phyloP scores from a whole-genome alignment of 1,284 basidiomycete genomes.

The Trichosporon coremiiforme region DNA sequence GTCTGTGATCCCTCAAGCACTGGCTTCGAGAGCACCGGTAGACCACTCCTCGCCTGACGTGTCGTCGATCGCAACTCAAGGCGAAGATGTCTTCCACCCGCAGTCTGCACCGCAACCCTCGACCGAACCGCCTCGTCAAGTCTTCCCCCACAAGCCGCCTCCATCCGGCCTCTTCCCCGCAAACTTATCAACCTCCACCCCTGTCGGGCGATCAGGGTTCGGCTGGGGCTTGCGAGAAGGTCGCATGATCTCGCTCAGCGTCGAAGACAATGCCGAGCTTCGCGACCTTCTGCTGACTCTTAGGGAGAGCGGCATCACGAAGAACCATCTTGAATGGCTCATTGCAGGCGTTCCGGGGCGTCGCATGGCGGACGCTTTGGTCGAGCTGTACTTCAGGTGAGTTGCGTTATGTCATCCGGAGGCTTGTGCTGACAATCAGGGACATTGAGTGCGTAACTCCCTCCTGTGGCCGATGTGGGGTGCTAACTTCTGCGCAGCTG shows the following conservation, averaged over 20 bases:
- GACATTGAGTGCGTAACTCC: slow-evolving; percentile 31
- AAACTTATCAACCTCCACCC: slow-evolving; percentile 41
- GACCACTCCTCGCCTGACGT: slow-evolving; percentile 47
- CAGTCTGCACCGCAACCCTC: slow-evolving; percentile 36
- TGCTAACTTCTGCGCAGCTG: slow-evolving; percentile 40
- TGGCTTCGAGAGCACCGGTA: slow-evolving; percentile 12
- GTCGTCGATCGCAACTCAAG: slow-evolving; percentile 41
- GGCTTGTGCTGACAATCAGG: slow-evolving; percentile 21
- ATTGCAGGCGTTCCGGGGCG: slow-evolving; percentile 55
- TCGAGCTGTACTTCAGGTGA: slow-evolving; percentile 55
- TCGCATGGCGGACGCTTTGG: slow-evolving; percentile 54
- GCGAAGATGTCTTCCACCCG: slow-evolving; percentile 52
- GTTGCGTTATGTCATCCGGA: slow-evolving; percentile 23
- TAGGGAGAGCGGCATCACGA: slow-evolving; percentile 56
- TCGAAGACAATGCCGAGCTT: slow-evolving; percentile 50
- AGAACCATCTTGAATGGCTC: slow-evolving; percentile 54
- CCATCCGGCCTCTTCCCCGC: slow-evolving; percentile 52
- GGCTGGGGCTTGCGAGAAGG: slow-evolving; percentile 54
- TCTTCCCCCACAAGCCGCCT: slow-evolving; percentile 50
- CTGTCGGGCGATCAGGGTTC: slow-evolving; percentile 44
- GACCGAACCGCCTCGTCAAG: slow-evolving; percentile 33
- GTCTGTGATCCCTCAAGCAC: slow-evolving; percentile 35
- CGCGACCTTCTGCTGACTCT: slow-evolving; percentile 53
- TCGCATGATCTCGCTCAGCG: slow-evolving; percentile 44
- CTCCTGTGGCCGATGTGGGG: too few relatives aligned